These are phyloP conservation scores for Alternaria burnsii DNA, from an alignment of 2,329 filamentous ascomycete genomes.

Conservation along the genomic window DNA sequence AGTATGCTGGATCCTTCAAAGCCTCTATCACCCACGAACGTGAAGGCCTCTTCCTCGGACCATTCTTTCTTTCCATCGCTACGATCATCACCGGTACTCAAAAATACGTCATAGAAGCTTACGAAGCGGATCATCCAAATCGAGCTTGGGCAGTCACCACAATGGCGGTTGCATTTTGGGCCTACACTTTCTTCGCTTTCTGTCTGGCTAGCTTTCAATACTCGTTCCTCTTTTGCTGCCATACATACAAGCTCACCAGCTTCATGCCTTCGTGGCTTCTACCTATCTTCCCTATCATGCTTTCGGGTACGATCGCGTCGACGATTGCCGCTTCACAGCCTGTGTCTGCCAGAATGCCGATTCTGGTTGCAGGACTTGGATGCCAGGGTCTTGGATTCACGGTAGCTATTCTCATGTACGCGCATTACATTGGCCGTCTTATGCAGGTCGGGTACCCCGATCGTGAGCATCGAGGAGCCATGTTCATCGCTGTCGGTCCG, in stretches of 20 bases:
- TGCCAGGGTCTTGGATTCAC: constrained; percentile 75
- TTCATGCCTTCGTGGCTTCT: constrained; percentile 81
- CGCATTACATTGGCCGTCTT: constrained; percentile 75
- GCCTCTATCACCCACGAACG: constrained; percentile 59
- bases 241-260: constrained; percentile 67
- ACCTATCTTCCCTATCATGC: constrained; percentile 78
- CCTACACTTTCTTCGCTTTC: constrained; percentile 54
- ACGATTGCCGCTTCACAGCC: constrained; percentile 71
- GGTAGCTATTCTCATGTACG: constrained; percentile 76
- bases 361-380: constrained; percentile 71
- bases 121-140: constrained; percentile 49
- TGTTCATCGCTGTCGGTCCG: constrained; percentile 81
- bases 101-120: constrained; percentile 45
- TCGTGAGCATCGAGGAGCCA: constrained; percentile 70
- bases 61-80: constrained; percentile 53
- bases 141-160: constrained; percentile 53
- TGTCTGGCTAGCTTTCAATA: constrained; percentile 60
- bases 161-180: constrained; percentile 55
- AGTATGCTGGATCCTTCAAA: constrained; percentile 55
- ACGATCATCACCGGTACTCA: constrained; percentile 56
- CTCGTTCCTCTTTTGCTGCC: constrained; percentile 69
- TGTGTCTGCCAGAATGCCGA: constrained; percentile 64
- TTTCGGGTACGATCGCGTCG: constrained; percentile 74
- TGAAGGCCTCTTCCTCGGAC: constrained; percentile 61
- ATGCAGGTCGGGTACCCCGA: constrained; percentile 72